Conservation (phyloP, 1,284 basidiomycete genomes). For the Boletus semigastroideus region DNA sequence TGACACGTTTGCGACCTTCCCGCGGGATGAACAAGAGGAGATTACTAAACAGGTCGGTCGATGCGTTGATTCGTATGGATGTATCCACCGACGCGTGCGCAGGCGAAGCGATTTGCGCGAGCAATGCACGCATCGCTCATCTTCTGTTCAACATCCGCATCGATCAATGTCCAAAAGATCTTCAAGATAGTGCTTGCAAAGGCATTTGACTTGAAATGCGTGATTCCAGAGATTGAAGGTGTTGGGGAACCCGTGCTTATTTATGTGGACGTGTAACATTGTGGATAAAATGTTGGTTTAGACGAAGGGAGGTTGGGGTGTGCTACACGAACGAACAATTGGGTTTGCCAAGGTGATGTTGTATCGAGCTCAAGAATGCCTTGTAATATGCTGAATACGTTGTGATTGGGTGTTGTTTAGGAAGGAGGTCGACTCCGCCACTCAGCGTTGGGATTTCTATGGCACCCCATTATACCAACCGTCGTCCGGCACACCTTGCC, state of each 20-base stretch:
- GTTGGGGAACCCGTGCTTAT: constrained; percentile 91
- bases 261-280: constrained; percentile 80
- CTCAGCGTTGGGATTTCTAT: constrained; percentile 23
- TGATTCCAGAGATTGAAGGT: constrained; percentile 94
- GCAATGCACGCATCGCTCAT: constrained; percentile 99
- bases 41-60: constrained; percentile 87
- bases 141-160: constrained; percentile 96
- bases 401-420: constrained; percentile 9
- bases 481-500: constrained; percentile 16
- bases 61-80: constrained; percentile 9
- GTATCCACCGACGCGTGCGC: constrained; percentile 14
- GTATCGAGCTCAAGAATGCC: constrained; percentile 19
- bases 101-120: constrained; percentile 94
- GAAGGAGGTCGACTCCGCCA: constrained; percentile 26
- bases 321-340: constrained; percentile 13
- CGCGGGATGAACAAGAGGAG: constrained; percentile 97
- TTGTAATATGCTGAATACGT: constrained; percentile 16
- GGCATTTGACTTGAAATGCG: constrained; percentile 90
- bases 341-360: constrained; percentile 30
- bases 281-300: constrained; percentile 32
- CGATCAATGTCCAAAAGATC: constrained; percentile 99
- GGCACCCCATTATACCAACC: constrained; percentile 33
- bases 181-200: constrained; percentile 96
- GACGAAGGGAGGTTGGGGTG: constrained; percentile 16
- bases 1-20: constrained; percentile 94